Percentiles rank a stretch among this genome's conserved stretches.
Evolutionary conservation across 2,329 filamentous ascomycete genomes (phyloP).

Genomic region (Aspergillus unguis): DNA sequence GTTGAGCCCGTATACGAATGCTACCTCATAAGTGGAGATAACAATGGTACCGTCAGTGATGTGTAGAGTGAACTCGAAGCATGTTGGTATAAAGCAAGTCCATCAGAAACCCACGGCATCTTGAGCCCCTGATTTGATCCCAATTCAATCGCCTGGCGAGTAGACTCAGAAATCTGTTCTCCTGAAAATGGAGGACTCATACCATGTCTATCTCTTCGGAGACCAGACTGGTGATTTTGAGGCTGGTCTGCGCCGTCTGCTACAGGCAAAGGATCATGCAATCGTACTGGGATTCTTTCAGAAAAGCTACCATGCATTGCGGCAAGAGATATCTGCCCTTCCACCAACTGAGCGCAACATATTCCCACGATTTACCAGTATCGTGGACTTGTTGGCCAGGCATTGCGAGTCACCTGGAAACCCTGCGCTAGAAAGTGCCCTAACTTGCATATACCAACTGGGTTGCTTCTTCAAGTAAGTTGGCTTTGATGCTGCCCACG

Average conservation of each 20-base stretch:
- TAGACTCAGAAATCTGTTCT: neutral
- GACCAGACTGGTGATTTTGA: constrained; percentile 46
- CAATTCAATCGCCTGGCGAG: neutral
- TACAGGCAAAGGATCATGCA: constrained; percentile 43
- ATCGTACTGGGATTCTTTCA: constrained; percentile 44
- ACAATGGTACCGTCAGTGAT: neutral
- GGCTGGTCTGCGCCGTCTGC: constrained; percentile 39
- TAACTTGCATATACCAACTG: constrained; percentile 45
- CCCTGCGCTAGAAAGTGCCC: constrained; percentile 42
- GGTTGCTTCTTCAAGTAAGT: constrained; percentile 45
- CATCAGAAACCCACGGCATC: neutral
- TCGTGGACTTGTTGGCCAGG: constrained; percentile 37
- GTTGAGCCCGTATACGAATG: neutral
- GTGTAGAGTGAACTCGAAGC: neutral
- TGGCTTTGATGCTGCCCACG: neutral
- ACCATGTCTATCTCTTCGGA: constrained; percentile 45
- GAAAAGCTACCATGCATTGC: constrained; percentile 41
- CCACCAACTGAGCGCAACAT: constrained; percentile 33
- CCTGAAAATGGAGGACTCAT: constrained; percentile 29
- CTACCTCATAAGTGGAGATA: neutral
- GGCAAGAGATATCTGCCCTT: constrained; percentile 38
- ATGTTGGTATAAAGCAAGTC: constrained; percentile 12
- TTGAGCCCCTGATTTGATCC: neutral
- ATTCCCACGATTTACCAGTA: constrained; percentile 40
- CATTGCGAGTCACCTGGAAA: constrained; percentile 33